Conservation (phyloP, 106 monocot genomes). For the Agapanthus africanus region DNA sequence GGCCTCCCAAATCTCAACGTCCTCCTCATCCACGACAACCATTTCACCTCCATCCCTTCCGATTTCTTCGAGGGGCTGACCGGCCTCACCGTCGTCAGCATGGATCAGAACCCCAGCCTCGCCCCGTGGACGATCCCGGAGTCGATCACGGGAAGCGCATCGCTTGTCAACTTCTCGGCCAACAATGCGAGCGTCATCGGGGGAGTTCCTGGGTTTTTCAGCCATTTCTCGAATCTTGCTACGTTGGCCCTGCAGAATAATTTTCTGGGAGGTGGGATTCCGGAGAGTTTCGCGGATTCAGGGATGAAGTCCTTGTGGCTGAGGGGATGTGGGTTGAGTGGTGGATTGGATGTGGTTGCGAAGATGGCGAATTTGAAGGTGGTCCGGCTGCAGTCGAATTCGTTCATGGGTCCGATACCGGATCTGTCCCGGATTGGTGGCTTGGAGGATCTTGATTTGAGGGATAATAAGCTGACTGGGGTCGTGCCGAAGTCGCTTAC, state of each 20-base stretch:
- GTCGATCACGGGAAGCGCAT: slow-evolving; percentile 13
- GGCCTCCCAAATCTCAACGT: slow-evolving; percentile 20
- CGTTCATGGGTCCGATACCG: slow-evolving; percentile 50
- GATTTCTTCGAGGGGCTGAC: slow-evolving; percentile 43
- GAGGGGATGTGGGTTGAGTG: slow-evolving; percentile 24
- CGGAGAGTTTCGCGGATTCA: slow-evolving; percentile 17
- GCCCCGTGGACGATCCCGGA: slow-evolving; percentile 25
- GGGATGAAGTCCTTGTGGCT: slow-evolving; percentile 27
- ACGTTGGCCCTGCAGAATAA: slow-evolving; percentile 32
- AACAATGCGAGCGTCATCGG: slow-evolving; percentile 32
- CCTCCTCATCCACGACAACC: slow-evolving; percentile 31
- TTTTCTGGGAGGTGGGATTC: slow-evolving; percentile 24
- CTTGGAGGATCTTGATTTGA: slow-evolving; percentile 20
- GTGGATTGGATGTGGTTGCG: slow-evolving; percentile 25
- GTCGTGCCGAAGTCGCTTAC: slow-evolving; percentile 35
- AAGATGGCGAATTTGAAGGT: slow-evolving; percentile 28
- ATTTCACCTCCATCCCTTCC: slow-evolving; percentile 26
- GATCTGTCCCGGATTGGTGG: slow-evolving; percentile 25
- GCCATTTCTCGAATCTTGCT: slow-evolving; percentile 16
- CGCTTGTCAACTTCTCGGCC: slow-evolving; percentile 45
- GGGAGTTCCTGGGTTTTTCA: slow-evolving; percentile 33
- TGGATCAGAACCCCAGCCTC: slow-evolving; percentile 52
- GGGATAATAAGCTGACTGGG: slow-evolving; percentile 19
- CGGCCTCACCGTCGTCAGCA: slow-evolving; percentile 17
- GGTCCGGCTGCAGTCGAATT: slow-evolving; percentile 45